A percentile compares a stretch with the other conserved stretches of the same genome.
Conservation (phyloP, 176 grass and related monocot species). For the Oryza australiensis region DNA sequence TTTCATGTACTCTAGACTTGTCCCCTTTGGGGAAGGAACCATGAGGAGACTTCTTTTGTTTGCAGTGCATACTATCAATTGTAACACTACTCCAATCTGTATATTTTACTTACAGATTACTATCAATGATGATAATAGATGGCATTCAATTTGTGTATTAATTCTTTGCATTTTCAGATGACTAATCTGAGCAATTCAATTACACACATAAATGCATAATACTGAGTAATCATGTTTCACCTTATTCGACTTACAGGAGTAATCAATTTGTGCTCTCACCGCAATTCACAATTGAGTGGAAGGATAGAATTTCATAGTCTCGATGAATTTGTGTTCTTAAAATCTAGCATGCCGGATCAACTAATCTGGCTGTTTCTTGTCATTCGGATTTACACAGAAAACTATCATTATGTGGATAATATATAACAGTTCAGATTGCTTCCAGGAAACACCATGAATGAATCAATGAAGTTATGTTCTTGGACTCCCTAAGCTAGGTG, state of each 20-base stretch:
- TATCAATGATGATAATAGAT: background rate
- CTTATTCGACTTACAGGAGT: background rate
- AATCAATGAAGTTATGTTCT: background rate
- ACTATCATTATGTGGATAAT: background rate
- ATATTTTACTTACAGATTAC: slow-evolving; percentile 15
- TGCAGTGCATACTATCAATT: background rate
- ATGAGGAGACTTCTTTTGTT: background rate
- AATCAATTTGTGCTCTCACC: background rate
- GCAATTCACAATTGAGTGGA: background rate
- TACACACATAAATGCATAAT: background rate
- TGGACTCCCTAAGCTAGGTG: too few species aligned
- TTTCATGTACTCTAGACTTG: background rate
- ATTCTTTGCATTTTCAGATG: background rate
- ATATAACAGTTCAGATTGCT: background rate
- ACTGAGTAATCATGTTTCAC: background rate
- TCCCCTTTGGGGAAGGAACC: background rate
- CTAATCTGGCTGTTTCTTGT: background rate
- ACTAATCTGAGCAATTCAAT: background rate
- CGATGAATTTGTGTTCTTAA: background rate
- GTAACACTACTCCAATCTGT: slow-evolving; percentile 3
- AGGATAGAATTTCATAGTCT: background rate
- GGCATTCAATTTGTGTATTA: background rate
- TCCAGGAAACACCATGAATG: background rate
- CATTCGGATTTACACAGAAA: background rate
- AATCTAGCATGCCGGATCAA: background rate